phyloP scores from a whole-genome alignment of 345 rosid species.

The Bretschneidera sinensis region DNA sequence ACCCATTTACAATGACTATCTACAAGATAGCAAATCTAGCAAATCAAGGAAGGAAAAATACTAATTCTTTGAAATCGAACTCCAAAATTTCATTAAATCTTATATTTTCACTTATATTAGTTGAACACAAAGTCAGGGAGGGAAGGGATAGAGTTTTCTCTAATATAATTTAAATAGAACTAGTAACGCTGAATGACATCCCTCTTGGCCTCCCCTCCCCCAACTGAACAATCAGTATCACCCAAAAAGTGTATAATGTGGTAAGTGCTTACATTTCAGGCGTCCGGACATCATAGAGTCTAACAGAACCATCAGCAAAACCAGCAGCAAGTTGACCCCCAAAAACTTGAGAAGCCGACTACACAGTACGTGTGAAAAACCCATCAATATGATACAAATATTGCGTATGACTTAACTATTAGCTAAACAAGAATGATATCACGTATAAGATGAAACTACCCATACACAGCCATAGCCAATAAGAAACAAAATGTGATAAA shows the following conservation, averaged over 20 bases:
- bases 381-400: constrained; percentile 7
- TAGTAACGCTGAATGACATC: neutral
- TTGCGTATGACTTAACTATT: neutral
- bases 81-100: too few species aligned
- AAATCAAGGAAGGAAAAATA: too few species aligned
- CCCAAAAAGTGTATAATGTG: neutral
- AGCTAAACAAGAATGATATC: neutral
- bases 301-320: constrained; percentile 84
- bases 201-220: neutral
- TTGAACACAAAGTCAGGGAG: too few species aligned
- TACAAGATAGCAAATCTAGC: too few species aligned
- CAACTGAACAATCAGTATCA: neutral
- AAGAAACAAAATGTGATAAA: too few species aligned
- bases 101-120: too few species aligned
- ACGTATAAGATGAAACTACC: neutral
- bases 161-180: neutral
- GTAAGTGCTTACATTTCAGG: constrained; percentile 71
- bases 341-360: constrained; percentile 97
- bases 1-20: too few species aligned
- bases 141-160: too few species aligned
- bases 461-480: too few species aligned
- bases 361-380: constrained; percentile 13
- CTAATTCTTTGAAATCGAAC: too few species aligned
- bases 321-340: constrained; percentile 87
- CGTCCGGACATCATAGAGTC: constrained; percentile 83